phyloP scores from a whole-genome alignment of 352 stramenopile genomes.

The Globisporangium okanoganense region DNA sequence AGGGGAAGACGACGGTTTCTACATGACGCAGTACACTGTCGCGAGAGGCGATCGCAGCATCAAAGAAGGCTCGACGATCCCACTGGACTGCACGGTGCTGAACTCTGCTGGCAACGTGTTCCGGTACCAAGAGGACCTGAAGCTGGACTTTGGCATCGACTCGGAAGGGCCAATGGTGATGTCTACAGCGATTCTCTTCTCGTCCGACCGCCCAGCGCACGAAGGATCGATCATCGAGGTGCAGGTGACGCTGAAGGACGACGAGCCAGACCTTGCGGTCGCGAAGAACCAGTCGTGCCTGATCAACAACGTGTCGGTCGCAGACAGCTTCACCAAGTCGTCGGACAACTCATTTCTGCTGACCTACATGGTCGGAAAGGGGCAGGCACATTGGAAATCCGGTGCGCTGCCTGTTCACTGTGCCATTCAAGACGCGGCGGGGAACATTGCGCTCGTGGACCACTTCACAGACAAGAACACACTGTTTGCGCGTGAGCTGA shows the following conservation, averaged over 20 bases:
- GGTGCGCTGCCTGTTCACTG: slow-evolving; percentile 53
- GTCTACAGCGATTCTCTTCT: slow-evolving; percentile 49
- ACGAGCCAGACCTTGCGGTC: slow-evolving; percentile 29
- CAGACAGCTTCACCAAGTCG: slow-evolving; percentile 43
- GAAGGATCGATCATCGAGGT: slow-evolving; percentile 66
- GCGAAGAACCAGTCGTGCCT: slow-evolving; percentile 38
- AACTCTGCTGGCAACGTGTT: slow-evolving; percentile 41
- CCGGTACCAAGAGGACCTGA: slow-evolving; percentile 31
- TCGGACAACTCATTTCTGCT: slow-evolving; percentile 41
- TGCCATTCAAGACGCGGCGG: slow-evolving; percentile 41
- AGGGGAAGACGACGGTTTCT: slow-evolving; percentile 50
- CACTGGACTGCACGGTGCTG: slow-evolving; percentile 34
- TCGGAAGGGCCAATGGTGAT: slow-evolving; percentile 35
- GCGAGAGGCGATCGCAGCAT: slow-evolving; percentile 32
- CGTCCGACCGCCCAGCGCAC: slow-evolving; percentile 53
- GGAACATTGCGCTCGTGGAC: slow-evolving; percentile 46
- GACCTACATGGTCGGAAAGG: slow-evolving; percentile 58
- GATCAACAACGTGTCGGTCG: slow-evolving; percentile 64
- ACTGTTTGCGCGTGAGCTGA: slow-evolving; percentile 56
- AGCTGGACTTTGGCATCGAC: slow-evolving; percentile 54
- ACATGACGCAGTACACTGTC: slow-evolving; percentile 67
- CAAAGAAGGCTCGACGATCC: slow-evolving; percentile 27
- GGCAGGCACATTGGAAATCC: slow-evolving; percentile 48
- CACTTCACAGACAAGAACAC: slow-evolving; percentile 66
- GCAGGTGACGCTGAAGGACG: slow-evolving; percentile 40